Evolutionary conservation across 805 yeast genomes (phyloP), one percentile per base, ranked within the genome.

Genomic region (Ogataea wickerhamii): DNA sequence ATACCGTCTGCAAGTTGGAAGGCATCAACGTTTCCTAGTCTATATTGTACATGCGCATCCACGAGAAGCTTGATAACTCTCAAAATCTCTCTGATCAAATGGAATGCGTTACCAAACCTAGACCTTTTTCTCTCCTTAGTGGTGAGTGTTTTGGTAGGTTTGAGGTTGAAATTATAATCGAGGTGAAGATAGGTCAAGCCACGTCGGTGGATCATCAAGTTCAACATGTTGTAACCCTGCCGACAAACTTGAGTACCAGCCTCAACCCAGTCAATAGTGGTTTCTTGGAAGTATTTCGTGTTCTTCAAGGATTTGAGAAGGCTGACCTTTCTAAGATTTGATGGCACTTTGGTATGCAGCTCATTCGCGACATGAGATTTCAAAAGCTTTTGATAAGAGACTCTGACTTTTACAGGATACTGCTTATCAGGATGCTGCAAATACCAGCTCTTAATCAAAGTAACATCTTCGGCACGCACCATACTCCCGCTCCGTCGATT

Each of bases 181-280:
- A 93, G 67, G 66, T 93, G 99, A 43, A 93, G 66, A 56, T 88
- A 93, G 0, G 96, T 88, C 25, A 93, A 66, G 0, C 98, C 98
- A 49, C 85, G 82, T 52, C 88, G 76, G 59, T 93, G 98, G 35
- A 93, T 87, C 47, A 93, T 67, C 24, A 93, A 64, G 59, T 88
- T 89, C 32, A 93, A 70, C 95, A 91, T 89, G 51, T 87, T 91
- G 61, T 82, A 86, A 3, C 98, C 98, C 61, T 93, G 99, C 26
- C 78, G 75, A 54, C 96, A 85, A 2, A 93, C 78, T 63, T 93
- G 98, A 40, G 93, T 67, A 20, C 97, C 98, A 1, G 98, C 98
- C 60, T 93, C 99, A 3, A 91, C 93, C 99, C 99, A 93, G 61
- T 93, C 98, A 34, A 93, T 80, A 0, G 89, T 73, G 0, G 98